Evolutionary conservation across 2,329 filamentous ascomycete species (phyloP), one percentile per base, ranked within the genome.

Genomic region (Bimuria novae-zelandiae): DNA sequence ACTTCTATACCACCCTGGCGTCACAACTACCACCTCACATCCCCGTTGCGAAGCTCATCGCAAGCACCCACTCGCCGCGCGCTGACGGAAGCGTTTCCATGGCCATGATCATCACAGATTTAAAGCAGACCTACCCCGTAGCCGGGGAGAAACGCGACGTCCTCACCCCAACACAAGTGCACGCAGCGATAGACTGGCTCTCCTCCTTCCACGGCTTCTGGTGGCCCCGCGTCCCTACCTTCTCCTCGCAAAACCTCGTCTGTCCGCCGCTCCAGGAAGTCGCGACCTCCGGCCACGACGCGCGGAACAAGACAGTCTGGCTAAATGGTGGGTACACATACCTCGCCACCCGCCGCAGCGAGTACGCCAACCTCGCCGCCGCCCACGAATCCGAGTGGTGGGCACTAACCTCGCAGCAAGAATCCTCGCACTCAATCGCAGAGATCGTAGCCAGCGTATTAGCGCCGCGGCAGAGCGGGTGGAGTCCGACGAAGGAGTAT

Each of bases 281-380:
- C 1, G 52, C 51, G 4, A 62, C 68, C n/a, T 67, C 73, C 19
- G 61, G 74, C 12, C 61, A 65, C 6, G 35, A 59, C 12, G 49
- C 37, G 1, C 52, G 51, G 0, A 52, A 60, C 16, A 55, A 40
- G 44, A 58, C 59, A 5, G 64, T 84, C 1, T 89, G 86, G 86
- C 69, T 85, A 6, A 86, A 88, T 37, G 86, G 86, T 1, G 86
- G 86, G 0, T 89, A 89, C 62, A 88, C 85, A 0, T 89, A 89
- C 59, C 81, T 89, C 0, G 82, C 84, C 0, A 89, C 86, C 0
- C 79, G 86, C 4, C 75, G 75, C 7, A 79, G 68, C 16, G 86
- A 89, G 64, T 87, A 83, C 53, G 65, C 64, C 0, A 71, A 68
- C 0, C 77, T 89, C 0, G 71, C 62, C 0, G 57, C 68, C 0